Base-by-base conservation (phyloP, 2,329 filamentous ascomycete species). In the Trichoderma simmonsii region DNA sequence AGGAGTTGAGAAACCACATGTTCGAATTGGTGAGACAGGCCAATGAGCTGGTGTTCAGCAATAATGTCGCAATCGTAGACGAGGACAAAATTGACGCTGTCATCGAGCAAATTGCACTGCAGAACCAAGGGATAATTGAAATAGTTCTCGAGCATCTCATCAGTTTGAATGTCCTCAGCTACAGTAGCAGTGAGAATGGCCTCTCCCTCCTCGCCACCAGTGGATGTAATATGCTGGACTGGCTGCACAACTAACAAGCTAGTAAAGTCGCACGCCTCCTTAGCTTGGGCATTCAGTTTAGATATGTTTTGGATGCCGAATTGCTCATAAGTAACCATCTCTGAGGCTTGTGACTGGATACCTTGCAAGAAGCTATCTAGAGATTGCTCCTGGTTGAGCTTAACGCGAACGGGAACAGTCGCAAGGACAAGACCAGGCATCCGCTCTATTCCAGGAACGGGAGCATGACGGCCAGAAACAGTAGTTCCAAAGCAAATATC, bases 241-340 rank as follows among this genome's bases (percentile, higher is more conserved):
- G 73, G 73, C 51, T 74, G 73, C 11, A 74, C 57, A 11, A 77
- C 75, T 21, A 78, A 67, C 32, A 76, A 62, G 43, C 71, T 76
- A 26, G 69, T 70, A 51, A 77, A 76, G 8, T 76, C 73, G 34
- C 74, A 75, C 3, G 74, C 74, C 3, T 71, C 70, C 14, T 71
- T 72, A 11, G 72, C 70, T n/a, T 67, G 67, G 4, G 71, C 18
- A 65, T 63, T 74, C 1, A 76, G 28, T 32, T 73, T 73, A 4
- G 66, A 57, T 34, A 78, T 77, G 24, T 75, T 73, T n/a, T 76
- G 76, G 3, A 78, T 72, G 18, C 77, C 77, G 6, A 66, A 73
- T 18, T 77, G 75, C 39, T 77, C 74, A 18, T 72, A 73, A 1
- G 72, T 39, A 24, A 76, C 73, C 72, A 75, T 74, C 3, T 72